Evolutionary conservation across 1,284 basidiomycete species (phyloP), one percentile per base, ranked within the genome.

Genomic region (Ganoderma resinaceum): DNA sequence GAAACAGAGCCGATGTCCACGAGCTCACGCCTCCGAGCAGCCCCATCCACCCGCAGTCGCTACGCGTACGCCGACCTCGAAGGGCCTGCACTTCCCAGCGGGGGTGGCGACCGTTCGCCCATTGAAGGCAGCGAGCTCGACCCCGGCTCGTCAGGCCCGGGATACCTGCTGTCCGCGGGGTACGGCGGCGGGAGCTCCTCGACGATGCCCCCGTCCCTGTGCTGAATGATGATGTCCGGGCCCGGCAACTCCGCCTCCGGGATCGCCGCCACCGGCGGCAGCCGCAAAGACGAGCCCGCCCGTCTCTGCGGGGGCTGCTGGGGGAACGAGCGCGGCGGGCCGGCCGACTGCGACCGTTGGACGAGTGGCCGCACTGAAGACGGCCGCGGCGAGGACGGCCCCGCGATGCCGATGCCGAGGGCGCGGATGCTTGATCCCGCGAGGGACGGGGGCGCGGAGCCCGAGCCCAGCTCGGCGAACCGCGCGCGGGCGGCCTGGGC

Each of bases 111-210:
- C 23, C n/a, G n/a, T n/a, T 38, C n/a, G 23, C 35, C 26, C n/a
- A 37, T 38, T 12, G 37, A 35, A n/a, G 38, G n/a, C 58, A 29
- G 14, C n/a, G 58, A 42, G 26, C 58, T 42, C 23, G 40, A 37
- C 3, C 53, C 46, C 46, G 38, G 52, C 59, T 53, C 29, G 11
- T 23, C 62, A 8, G 42, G 49, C 8, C 26, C 62, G 1, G 42
- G 40, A 38, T 42, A 53, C n/a, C 46, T 40, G 53, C 31, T 35
- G 23, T 63, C 58, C 23, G 46, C 61, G 31, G 43, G 62, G 57
- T 80, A 80, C 16, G 79, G 78, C 35, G 79, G 79, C 23, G 79
- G 79, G 9, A 79, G 72, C 66, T 79, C 78, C 62, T 77, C 76
- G 16, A 80, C 76, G 58, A 77, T 70, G n/a, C 77, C 78, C 37